These are phyloP conservation scores for Backusella liffmaniae DNA, from an alignment of 192 early-diverging fungal genomes.

Conservation along the genomic window DNA sequence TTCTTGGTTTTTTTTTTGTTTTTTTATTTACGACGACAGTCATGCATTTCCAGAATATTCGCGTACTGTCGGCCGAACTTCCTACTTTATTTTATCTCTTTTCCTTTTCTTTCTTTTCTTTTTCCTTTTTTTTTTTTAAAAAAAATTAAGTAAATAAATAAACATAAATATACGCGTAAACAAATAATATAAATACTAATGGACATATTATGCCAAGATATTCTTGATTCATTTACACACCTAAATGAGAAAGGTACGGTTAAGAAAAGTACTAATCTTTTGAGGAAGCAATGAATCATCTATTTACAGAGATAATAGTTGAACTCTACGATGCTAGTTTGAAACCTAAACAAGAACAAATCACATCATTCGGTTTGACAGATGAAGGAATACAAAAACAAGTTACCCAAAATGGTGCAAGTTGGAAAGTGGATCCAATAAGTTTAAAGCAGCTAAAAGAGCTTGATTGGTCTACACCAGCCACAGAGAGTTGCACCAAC, in stretches of 20 bases:
- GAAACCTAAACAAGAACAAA: neutral
- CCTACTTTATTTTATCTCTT: neutral
- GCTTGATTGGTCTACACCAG: conserved; percentile 3
- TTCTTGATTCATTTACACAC: neutral
- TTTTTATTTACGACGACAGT: neutral
- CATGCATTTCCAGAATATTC: neutral
- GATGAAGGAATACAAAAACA: neutral
- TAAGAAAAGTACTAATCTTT: neutral
- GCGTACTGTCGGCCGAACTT: neutral
- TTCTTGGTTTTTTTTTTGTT: neutral
- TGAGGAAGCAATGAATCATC: neutral
- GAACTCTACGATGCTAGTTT: neutral
- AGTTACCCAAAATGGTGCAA: neutral
- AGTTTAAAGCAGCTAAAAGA: neutral
- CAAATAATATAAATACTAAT: neutral
- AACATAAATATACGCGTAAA: neutral
- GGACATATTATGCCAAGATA: neutral
- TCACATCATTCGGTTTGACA: neutral
- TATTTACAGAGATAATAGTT: neutral
- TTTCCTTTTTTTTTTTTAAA: neutral
- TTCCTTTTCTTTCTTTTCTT: neutral
- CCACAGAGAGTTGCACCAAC: neutral
- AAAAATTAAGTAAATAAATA: neutral
- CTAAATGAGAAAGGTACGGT: neutral
- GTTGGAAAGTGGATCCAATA: neutral